Percentiles rank a stretch among this genome's conserved stretches.
Evolutionary conservation across 148 eudicot species (phyloP).

Genomic region (Arbutus unedo): DNA sequence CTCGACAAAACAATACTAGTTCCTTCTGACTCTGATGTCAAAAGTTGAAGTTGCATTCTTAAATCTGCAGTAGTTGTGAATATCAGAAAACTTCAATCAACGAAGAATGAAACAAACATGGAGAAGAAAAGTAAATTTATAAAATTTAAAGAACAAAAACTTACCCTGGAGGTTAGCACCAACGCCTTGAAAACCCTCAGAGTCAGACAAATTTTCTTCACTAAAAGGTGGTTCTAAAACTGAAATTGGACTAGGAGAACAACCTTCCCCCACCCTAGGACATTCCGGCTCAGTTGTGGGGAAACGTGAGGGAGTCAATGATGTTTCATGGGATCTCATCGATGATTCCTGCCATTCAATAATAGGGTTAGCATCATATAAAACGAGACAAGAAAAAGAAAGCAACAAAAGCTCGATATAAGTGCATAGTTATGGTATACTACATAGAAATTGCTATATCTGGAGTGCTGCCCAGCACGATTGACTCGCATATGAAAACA

Average conservation of each 20-base stretch:
- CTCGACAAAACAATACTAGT: slow-evolving; percentile 49
- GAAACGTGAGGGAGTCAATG: slow-evolving; percentile 8
- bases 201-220: slow-evolving; percentile 28
- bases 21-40: slow-evolving; percentile 42
- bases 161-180: slow-evolving; percentile 37
- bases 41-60: slow-evolving; percentile 38
- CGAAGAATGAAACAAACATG: background rate
- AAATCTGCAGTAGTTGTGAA: slow-evolving; percentile 34
- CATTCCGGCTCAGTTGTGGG: slow-evolving; percentile 28
- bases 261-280: slow-evolving; percentile 32
- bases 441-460: no score
- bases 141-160: no score
- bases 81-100: slow-evolving; percentile 3
- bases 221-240: slow-evolving; percentile 31
- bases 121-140: background rate
- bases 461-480: background rate
- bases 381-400: background rate
- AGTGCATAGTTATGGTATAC: no score
- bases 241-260: slow-evolving; percentile 43
- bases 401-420: no score
- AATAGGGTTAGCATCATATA: background rate
- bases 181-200: slow-evolving; percentile 23
- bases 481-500: no score
- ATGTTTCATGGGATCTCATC: slow-evolving; percentile 15
- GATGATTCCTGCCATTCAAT: slow-evolving; percentile 28